A percentile compares a stretch with the other conserved stretches of the same genome.
Evolutionary conservation across 495 filamentous ascomycete species (phyloP).

Genomic region (Cryomyces antarcticus): DNA sequence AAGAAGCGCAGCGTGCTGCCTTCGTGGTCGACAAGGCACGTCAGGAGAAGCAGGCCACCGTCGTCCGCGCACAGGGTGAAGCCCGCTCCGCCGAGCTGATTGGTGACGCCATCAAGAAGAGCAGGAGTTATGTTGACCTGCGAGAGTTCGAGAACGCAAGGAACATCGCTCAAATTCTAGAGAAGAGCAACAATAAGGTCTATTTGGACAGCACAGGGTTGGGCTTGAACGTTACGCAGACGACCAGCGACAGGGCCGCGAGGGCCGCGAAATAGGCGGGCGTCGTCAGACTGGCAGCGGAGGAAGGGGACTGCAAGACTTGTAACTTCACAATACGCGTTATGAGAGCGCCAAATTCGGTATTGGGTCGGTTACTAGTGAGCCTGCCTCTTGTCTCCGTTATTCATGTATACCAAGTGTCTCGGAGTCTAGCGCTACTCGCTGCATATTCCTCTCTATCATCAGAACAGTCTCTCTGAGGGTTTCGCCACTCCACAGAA

Average conservation of each 20-base stretch:
- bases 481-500: too few species aligned
- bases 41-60: constrained; percentile 97
- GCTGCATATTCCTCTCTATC: too few species aligned
- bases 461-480: too few species aligned
- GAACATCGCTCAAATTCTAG: constrained; percentile 61
- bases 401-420: too few species aligned
- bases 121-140: constrained; percentile 84
- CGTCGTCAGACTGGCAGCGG: too few species aligned
- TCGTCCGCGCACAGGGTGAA: constrained; percentile 97
- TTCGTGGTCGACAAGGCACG: constrained; percentile 98
- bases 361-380: too few species aligned
- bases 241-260: constrained; percentile 21
- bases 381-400: too few species aligned
- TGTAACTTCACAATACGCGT: too few species aligned
- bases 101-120: constrained; percentile 98
- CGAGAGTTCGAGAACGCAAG: constrained; percentile 93
- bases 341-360: too few species aligned
- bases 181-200: constrained; percentile 83
- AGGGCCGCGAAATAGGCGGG: background rate
- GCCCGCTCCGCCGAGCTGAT: constrained; percentile 94
- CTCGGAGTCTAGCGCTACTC: too few species aligned
- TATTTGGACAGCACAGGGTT: constrained; percentile 78
- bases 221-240: constrained; percentile 69
- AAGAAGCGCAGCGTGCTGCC: constrained; percentile 91
- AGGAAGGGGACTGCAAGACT: too few species aligned